Percentiles rank a stretch among this genome's conserved stretches.
These are phyloP conservation scores for Pseudotulostoma volvatum DNA, from an alignment of 495 filamentous ascomycete species.

Conservation along the genomic window DNA sequence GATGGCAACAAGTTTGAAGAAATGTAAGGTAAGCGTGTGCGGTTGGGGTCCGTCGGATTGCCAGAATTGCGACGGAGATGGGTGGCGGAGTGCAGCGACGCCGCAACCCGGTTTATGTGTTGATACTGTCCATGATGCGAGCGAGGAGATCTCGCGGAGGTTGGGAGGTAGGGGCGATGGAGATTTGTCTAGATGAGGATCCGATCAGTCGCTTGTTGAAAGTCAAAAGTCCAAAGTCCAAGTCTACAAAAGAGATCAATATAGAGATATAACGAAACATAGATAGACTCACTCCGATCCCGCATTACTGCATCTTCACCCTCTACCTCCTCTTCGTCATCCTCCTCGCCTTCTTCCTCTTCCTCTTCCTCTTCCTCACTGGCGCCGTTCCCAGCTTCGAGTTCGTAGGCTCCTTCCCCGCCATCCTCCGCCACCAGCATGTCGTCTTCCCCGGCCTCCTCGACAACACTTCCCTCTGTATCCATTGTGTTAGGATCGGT, in stretches of 20 bases:
- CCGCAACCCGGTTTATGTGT: conserved; percentile 86
- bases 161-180: conserved; percentile 26
- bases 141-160: conserved; percentile 83
- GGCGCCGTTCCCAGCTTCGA: conserved; percentile 6
- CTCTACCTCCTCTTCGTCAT: conserved; percentile 21
- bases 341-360: conserved; percentile 23
- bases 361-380: conserved; percentile 18
- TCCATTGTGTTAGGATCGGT: not conserved
- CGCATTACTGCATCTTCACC: conserved; percentile 25
- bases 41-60: conserved; percentile 95
- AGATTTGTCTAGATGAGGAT: conserved; percentile 15
- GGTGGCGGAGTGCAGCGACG: conserved; percentile 65
- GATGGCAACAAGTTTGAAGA: conserved; percentile 81
- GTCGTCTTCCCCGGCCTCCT: conserved; percentile 7
- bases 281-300: conserved; percentile 17
- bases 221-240: not conserved
- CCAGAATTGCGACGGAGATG: conserved; percentile 74
- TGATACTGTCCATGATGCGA: conserved; percentile 84
- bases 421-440: not conserved
- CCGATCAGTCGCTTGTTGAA: not conserved
- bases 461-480: conserved; percentile 6
- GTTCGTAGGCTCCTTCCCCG: not conserved
- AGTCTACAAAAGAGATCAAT: not conserved
- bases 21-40: conserved; percentile 85
- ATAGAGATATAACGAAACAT: not conserved